These are phyloP conservation scores for Mesembryanthemum crystallinum DNA, from an alignment of 148 eudicot species.

Conservation along the genomic window DNA sequence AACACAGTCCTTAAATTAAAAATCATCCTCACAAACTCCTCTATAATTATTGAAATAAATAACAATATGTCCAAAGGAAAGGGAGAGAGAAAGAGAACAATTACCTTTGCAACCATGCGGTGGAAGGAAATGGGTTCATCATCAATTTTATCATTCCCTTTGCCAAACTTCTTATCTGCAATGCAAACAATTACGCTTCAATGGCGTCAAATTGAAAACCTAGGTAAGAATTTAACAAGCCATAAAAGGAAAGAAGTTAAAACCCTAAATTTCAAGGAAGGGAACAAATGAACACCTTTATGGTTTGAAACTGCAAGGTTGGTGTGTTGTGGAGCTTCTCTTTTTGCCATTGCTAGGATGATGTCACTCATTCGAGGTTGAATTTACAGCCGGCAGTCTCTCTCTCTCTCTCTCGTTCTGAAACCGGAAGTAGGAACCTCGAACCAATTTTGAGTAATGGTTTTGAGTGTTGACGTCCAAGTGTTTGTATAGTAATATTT, in stretches of 20 bases:
- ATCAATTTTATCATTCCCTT: constrained; percentile 69
- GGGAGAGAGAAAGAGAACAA: constrained; percentile 30
- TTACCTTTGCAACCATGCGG: constrained; percentile 99
- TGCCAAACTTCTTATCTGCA: constrained; percentile 75
- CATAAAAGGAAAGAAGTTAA: too few relatives aligned
- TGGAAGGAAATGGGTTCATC: constrained; percentile 92
- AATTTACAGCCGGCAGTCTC: neutral
- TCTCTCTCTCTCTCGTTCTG: constrained; percentile 7
- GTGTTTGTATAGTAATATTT: too few relatives aligned
- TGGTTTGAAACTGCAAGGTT: constrained; percentile 89
- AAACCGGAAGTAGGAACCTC: too few relatives aligned
- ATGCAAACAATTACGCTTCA: neutral
- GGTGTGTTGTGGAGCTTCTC: constrained; percentile 90
- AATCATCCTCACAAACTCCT: too few relatives aligned
- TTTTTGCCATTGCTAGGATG: constrained; percentile 67
- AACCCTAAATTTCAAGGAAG: neutral
- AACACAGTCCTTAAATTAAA: too few relatives aligned
- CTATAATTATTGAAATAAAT: too few relatives aligned
- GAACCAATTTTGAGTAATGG: too few relatives aligned
- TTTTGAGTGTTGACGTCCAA: too few relatives aligned
- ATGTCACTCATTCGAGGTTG: too few relatives aligned
- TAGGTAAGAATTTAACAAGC: neutral
- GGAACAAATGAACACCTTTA: constrained; percentile 44
- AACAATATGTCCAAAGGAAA: too few relatives aligned
- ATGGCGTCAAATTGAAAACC: neutral